A percentile compares a stretch with the other conserved stretches of the same genome.
Evolutionary conservation across 352 stramenopile genomes (phyloP).

Genomic region (Pythium utonaiense): DNA sequence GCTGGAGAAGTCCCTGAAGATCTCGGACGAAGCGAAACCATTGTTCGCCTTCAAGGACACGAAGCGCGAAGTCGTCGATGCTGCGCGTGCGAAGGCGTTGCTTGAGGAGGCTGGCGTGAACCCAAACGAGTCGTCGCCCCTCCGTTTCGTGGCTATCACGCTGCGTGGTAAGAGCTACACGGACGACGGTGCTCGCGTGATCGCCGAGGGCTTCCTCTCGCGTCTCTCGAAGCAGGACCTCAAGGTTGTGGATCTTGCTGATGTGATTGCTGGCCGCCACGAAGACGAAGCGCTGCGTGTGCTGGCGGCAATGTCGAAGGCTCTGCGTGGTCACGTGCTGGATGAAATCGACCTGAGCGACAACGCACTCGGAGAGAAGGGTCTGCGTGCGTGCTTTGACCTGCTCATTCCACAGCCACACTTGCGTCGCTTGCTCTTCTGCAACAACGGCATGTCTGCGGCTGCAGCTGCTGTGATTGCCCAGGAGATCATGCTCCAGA

Average conservation of each 20-base stretch:
- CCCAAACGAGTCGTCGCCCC: conserved; percentile 27
- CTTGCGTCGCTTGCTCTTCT: conserved; percentile 63
- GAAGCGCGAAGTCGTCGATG: conserved; percentile 71
- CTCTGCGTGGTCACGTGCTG: conserved; percentile 70
- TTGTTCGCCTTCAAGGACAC: conserved; percentile 54
- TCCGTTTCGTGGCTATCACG: conserved; percentile 51
- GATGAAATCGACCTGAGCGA: conserved; percentile 86
- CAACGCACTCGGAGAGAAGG: conserved; percentile 75
- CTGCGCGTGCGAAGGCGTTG: conserved; percentile 43
- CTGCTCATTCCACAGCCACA: conserved; percentile 65
- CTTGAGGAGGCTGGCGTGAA: conserved; percentile 41
- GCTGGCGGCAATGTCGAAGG: conserved; percentile 73
- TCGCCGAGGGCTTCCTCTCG: conserved; percentile 48
- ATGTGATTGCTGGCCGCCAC: conserved; percentile 89
- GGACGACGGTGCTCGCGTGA: conserved; percentile 48
- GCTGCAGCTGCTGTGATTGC: conserved; percentile 57
- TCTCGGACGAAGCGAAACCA: conserved; percentile 27
- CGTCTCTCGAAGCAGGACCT: conserved; percentile 36
- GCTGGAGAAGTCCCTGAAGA: conserved; percentile 42
- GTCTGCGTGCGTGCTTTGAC: conserved; percentile 67
- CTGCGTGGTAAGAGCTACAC: conserved; percentile 84
- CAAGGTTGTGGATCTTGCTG: conserved; percentile 80
- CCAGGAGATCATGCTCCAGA: conserved; percentile 69
- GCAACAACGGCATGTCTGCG: conserved; percentile 79
- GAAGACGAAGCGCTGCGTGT: conserved; percentile 90